Conservation (phyloP, 108 stramenopile genomes). For the Nitzschia sp. region DNA sequence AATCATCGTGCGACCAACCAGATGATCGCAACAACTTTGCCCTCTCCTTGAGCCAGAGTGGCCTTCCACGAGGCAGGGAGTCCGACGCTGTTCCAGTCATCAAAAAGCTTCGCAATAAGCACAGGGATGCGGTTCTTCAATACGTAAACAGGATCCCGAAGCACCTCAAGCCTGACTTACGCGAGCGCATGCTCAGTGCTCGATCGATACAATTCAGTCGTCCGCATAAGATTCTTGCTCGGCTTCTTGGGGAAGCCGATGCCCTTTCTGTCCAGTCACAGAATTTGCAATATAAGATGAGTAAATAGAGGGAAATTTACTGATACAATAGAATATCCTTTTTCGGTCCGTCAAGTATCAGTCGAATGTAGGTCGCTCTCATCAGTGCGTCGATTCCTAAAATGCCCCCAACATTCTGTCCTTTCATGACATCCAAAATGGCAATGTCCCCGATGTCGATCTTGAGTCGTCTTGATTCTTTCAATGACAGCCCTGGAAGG, state of each 20-base stretch:
- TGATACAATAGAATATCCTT: slow-evolving; percentile 9
- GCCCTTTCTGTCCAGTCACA: neutral
- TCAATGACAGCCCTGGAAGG: slow-evolving; percentile 25
- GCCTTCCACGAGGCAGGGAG: slow-evolving; percentile 6
- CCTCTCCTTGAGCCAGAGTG: too few species aligned
- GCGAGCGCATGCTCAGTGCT: slow-evolving; percentile 8
- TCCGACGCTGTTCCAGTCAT: neutral
- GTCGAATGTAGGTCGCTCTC: slow-evolving; percentile 45
- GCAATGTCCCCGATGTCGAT: slow-evolving; percentile 80
- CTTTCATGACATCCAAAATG: slow-evolving; percentile 53
- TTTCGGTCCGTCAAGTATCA: neutral
- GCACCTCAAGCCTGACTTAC: neutral
- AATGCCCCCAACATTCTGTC: slow-evolving; percentile 70
- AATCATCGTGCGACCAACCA: neutral
- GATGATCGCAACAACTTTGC: neutral
- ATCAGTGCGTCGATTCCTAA: slow-evolving; percentile 74
- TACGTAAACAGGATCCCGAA: slow-evolving; percentile 10
- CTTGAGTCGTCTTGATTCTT: slow-evolving; percentile 24
- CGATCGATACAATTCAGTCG: slow-evolving; percentile 17
- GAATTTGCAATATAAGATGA: neutral
- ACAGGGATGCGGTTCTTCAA: neutral
- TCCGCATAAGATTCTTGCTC: neutral
- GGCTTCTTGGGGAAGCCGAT: slow-evolving; percentile 3
- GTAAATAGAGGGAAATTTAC: neutral
- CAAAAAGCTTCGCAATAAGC: slow-evolving; percentile 2